Base-by-base conservation (phyloP, 2,329 filamentous ascomycete species). In the Rutstroemia sp. region DNA sequence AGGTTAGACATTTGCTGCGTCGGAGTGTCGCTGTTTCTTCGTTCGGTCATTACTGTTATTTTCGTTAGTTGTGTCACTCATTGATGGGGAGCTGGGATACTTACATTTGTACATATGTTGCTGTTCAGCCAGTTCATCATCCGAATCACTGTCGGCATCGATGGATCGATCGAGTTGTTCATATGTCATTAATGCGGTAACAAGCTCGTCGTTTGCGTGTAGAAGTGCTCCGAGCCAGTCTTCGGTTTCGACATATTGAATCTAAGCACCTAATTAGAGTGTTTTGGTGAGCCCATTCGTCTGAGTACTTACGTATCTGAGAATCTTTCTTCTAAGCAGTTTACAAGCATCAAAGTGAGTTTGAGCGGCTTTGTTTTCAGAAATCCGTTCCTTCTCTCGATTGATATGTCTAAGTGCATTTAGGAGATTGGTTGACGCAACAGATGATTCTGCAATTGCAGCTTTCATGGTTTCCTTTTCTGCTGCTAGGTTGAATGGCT, bases 121-220 rank as follows among this genome's bases (percentile, higher is more conserved):
- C 69, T 86, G 83, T 66, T 87, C 82, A 46, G 85, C 82, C 42
- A 82, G 69, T 64, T 82, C 87, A 59, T 86, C 83, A 57, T 87
- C 84, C 1, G 83, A 86, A 69, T 88, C 84, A 62, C 83, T 86
- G 67, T 88, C 84, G 5, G 84, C 83, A 62, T 90, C 87, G 61
- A 92, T 88, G 48, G 88, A 91, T 59, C 86, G 84, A 69, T 99
- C 92, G 61, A 97, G 82, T 64, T 96, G 89, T 72, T 97, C 92
- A 68, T 91, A 99, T 0, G 91, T 88, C 82, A 95, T 96, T 57
- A 99, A 78, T 1, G 92, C 90, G 60, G 87, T 87, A 42, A 97
- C 89, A n/a, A 99, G 84, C 71, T 95, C 89, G 66, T 99, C 94
- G 66, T 99, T 97, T 61, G 92, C 92, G 66, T 94, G 89, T 17